These are phyloP conservation scores for Glomus cerebriforme DNA, from an alignment of 192 early-diverging fungal genomes.

Conservation along the genomic window DNA sequence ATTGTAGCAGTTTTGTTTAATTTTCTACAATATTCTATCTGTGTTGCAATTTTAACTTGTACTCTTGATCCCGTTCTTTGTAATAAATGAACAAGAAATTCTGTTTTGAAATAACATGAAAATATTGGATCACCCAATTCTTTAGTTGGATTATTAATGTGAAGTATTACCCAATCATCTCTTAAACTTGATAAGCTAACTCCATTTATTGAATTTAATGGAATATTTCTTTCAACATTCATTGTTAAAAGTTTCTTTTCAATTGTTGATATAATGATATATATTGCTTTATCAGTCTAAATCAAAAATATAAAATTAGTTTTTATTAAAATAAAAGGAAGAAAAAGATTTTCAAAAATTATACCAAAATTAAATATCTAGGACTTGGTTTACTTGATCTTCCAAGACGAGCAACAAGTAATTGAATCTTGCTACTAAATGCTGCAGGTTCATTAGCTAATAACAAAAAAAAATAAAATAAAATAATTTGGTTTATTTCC, in stretches of 20 bases:
- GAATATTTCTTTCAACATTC: slow-evolving; percentile 54
- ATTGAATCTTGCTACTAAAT: slow-evolving; percentile 62
- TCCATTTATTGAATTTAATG: slow-evolving; percentile 54
- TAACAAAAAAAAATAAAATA: background rate
- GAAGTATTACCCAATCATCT: slow-evolving; percentile 74
- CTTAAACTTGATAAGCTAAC: slow-evolving; percentile 68
- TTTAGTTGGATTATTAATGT: slow-evolving; percentile 53
- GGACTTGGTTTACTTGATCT: slow-evolving; percentile 73
- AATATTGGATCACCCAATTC: slow-evolving; percentile 64
- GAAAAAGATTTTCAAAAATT: slow-evolving; percentile 16
- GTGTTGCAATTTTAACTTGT: slow-evolving; percentile 56
- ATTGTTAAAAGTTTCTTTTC: slow-evolving; percentile 57
- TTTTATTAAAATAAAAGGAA: background rate
- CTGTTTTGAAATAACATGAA: slow-evolving; percentile 72
- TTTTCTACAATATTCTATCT: slow-evolving; percentile 73
- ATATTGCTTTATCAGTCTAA: slow-evolving; percentile 59
- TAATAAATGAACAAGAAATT: slow-evolving; percentile 64
- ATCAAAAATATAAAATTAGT: background rate
- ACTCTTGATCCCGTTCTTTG: slow-evolving; percentile 60
- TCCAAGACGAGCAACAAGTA: slow-evolving; percentile 71
- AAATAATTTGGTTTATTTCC: background rate
- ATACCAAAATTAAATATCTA: slow-evolving; percentile 67
- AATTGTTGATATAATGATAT: slow-evolving; percentile 59
- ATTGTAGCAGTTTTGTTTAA: slow-evolving; percentile 66
- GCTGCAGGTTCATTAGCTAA: slow-evolving; percentile 53